These are phyloP conservation scores for Lichtheimia corymbifera DNA, from an alignment of 371 early-diverging fungal genomes.

Conservation along the genomic window DNA sequence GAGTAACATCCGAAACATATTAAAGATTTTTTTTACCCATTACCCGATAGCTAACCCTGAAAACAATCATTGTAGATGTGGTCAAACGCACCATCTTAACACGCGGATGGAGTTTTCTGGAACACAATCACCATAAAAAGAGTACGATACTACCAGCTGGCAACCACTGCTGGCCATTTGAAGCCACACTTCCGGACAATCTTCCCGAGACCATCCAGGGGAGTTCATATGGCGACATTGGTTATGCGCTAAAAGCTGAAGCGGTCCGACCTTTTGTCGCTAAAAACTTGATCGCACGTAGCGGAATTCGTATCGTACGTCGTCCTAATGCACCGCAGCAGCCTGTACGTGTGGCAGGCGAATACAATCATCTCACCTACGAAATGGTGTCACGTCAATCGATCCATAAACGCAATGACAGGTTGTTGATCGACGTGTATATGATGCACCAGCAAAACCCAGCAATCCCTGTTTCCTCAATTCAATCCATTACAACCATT, in stretches of 20 bases:
- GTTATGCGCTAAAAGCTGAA: conserved; percentile 41
- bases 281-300: conserved; percentile 21
- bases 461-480: conserved; percentile 14
- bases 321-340: conserved; percentile 12
- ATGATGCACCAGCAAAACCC: conserved; percentile 21
- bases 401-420: conserved; percentile 30
- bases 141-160: background rate
- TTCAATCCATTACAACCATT: conserved; percentile 31
- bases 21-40: background rate
- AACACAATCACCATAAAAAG: background rate
- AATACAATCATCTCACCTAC: conserved; percentile 17
- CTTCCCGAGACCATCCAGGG: conserved; percentile 39
- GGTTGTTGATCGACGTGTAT: conserved; percentile 29
- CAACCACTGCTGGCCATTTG: conserved; percentile 39
- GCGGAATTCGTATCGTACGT: conserved; percentile 14
- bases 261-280: conserved; percentile 36
- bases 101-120: conserved; percentile 7
- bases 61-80: background rate
- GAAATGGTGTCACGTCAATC: conserved; percentile 23
- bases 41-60: background rate
- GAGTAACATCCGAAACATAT: conserved; percentile 9
- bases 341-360: conserved; percentile 1
- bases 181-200: conserved; percentile 36
- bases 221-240: conserved; percentile 31
- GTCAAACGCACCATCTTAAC: background rate